Base-by-base conservation (phyloP, 1,139 yeast genomes). In the Yamadazyma songkhlaensis region DNA sequence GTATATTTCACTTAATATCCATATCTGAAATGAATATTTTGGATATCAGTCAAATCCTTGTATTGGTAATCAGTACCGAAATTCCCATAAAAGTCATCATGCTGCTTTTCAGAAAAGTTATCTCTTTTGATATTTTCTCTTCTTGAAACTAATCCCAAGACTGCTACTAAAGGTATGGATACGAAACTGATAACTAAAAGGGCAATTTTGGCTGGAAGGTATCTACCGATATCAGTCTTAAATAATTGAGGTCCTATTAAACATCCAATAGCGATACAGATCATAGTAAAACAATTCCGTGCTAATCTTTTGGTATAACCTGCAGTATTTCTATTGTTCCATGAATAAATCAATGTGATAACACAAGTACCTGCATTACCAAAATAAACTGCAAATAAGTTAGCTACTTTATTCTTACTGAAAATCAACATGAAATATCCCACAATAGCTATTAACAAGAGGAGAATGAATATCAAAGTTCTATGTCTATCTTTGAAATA, bases 221-320 rank as follows among this genome's bases (percentile, higher is more conserved):
- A 67, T n/a, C 53, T 37, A 3, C 66, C 59, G 9, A 51, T 50
- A 28, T 54, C 48, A 3, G 56, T 55, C 39, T 59, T 62, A 44
- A 67, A 66, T 22, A 66, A 41, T 44, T 67, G 73, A 1, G 73
- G 73, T 0, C 72, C 73, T 37, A 67, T 63, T 11, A 67, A 50
- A 34, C 62, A 53, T 1, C 67, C 71, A 11, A 62, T 45, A 3
- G 71, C 60, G 37, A 64, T 64, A 20, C 61, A 62, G 37, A 64
- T 54, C 71, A 61, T 59, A 0, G 64, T 59, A 35, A 55, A 41
- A 24, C 62, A 59, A 42, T 58, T 59, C 32, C 66, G 46, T 22
- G 55, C 47, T 24, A 62, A 48, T 41, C 63, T 51, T 40, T 64
- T 64, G 14, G 67, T 59, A 36, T 62, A 56, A 2, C 70, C 70